These are phyloP conservation scores for Neonectria magnoliae DNA, from an alignment of 2,329 filamentous ascomycete species.

Conservation along the genomic window DNA sequence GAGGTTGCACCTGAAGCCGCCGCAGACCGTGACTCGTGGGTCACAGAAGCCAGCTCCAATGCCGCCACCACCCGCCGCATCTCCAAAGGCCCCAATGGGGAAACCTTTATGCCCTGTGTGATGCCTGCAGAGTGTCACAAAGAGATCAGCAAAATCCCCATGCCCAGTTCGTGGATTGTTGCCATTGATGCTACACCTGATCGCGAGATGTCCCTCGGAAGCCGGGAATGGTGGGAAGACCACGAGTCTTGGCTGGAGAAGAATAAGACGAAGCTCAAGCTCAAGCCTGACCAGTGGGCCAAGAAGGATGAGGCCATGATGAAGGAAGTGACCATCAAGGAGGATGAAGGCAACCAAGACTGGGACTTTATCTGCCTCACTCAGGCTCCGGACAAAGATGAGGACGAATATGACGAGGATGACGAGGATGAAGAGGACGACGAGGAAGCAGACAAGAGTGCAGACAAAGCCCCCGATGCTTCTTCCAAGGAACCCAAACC, in stretches of 20 bases:
- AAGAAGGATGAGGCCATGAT: slow-evolving; percentile 31
- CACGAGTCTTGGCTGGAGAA: slow-evolving; percentile 31
- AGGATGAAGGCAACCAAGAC: slow-evolving; percentile 30
- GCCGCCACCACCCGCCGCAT: background rate
- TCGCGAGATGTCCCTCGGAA: slow-evolving; percentile 27
- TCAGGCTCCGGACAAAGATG: background rate
- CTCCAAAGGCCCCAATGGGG: slow-evolving; percentile 5
- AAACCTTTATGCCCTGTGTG: background rate
- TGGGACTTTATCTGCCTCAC: slow-evolving; percentile 37
- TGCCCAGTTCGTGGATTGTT: background rate
- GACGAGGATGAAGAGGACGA: background rate
- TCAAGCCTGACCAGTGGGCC: slow-evolving; percentile 32
- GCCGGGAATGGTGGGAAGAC: slow-evolving; percentile 35
- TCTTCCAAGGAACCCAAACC: background rate
- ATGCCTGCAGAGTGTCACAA: background rate
- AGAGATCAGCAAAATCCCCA: background rate
- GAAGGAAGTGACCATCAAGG: slow-evolving; percentile 15
- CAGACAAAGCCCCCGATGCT: background rate
- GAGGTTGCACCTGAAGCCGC: background rate
- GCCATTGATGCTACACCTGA: slow-evolving; percentile 32
- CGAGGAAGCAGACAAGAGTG: background rate
- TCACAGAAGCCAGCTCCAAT: background rate
- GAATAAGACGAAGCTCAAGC: slow-evolving; percentile 30
- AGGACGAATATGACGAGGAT: background rate
- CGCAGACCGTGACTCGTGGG: background rate